A percentile compares a stretch with the other conserved stretches of the same genome.
Conservation (phyloP, 805 yeast genomes). For the Metschnikowia vanudenii region DNA sequence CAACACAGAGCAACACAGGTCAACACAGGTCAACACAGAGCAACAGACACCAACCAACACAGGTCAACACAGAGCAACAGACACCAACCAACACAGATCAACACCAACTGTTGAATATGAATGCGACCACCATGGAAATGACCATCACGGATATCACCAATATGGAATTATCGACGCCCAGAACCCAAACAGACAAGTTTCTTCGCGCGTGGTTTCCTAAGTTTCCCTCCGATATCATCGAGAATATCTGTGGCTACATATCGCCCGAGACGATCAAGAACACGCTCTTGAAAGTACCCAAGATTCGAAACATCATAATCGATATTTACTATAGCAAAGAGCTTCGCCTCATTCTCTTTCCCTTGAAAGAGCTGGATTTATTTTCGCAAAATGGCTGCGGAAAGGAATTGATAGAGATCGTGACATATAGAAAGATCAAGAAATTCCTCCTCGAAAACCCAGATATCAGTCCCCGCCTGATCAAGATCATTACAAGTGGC, state of each 20-base stretch:
- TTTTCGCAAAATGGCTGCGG: conserved; percentile 12
- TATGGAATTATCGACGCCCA: too few relatives aligned
- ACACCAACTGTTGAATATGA: too few relatives aligned
- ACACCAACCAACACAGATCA: too few relatives aligned
- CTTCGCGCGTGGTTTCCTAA: conserved; percentile 10
- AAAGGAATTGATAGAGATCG: conserved; percentile 19
- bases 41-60: too few relatives aligned
- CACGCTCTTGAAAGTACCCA: conserved; percentile 16
- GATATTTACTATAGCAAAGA: conserved; percentile 30
- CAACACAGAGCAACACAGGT: too few relatives aligned
- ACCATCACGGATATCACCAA: too few relatives aligned
- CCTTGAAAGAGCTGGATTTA: conserved; percentile 24
- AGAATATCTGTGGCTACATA: conserved; percentile 11
- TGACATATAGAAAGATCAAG: conserved; percentile 31
- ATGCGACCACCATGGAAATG: too few relatives aligned
- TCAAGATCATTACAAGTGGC: conserved; percentile 31
- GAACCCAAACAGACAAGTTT: conserved; percentile 1
- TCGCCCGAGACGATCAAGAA: conserved; percentile 12
- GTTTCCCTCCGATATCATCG: conserved; percentile 17
- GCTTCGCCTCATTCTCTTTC: conserved; percentile 34
- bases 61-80: too few relatives aligned
- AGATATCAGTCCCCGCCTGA: conserved; percentile 28
- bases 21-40: too few relatives aligned
- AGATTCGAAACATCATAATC: conserved; percentile 25
- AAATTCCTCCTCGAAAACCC: conserved; percentile 29